phyloP scores from a whole-genome alignment of 768 basidiomycete species.

The Mycena maculata region DNA sequence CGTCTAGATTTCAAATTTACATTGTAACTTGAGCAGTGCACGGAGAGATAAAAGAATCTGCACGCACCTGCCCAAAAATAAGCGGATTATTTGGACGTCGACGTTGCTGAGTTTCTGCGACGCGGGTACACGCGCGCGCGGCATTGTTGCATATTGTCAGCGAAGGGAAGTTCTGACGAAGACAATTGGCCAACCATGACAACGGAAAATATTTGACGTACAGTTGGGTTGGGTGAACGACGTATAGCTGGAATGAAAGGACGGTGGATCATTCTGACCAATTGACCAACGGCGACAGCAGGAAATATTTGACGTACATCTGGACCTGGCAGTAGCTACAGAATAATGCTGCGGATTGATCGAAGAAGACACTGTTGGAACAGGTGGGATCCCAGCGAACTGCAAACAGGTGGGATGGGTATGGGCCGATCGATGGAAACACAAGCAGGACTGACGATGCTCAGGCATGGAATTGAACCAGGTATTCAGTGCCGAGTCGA shows the following conservation, averaged over 20 bases:
- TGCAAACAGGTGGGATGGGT: no score
- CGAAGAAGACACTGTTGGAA: constrained; percentile 19
- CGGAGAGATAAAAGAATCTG: no score
- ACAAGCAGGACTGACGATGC: constrained; percentile 13
- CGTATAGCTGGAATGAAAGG: constrained; percentile 33
- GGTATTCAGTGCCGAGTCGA: constrained; percentile 70
- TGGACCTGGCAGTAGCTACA: constrained; percentile 24
- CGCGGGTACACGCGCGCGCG: constrained; percentile 67
- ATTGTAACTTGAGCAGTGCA: no score
- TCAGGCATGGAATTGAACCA: constrained; percentile 28
- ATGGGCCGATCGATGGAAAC: no score
- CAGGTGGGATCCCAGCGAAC: constrained; percentile 30
- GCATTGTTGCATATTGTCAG: constrained; percentile 76
- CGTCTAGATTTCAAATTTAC: constrained; percentile 1
- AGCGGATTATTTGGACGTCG: constrained; percentile 34
- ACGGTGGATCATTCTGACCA: constrained; percentile 31
- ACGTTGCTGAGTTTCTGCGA: constrained; percentile 59
- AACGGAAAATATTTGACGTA: not conserved
- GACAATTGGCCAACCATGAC: no score
- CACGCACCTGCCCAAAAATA: constrained; percentile 19
- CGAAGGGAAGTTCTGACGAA: constrained; percentile 59
- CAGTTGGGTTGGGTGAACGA: constrained; percentile 9
- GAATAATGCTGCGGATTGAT: constrained; percentile 24
- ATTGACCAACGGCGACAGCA: no score
- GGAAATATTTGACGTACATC: no score